phyloP scores from a whole-genome alignment of 257 asterid genomes.

The Capsicum pubescens region DNA sequence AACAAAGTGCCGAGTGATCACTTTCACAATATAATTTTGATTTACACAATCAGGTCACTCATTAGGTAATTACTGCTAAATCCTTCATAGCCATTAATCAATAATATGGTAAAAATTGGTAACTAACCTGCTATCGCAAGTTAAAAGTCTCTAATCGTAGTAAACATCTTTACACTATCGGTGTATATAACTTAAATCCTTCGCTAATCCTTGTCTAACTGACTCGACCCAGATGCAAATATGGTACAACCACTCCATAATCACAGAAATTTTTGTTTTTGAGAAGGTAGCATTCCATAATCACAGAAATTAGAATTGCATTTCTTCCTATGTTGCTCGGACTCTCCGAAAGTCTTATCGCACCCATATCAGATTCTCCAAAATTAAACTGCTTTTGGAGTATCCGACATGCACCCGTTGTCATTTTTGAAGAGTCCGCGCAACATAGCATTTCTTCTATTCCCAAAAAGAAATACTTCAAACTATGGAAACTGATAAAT shows the following conservation, averaged over 20 bases:
- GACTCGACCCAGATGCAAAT: neutral
- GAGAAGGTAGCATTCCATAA: too few relatives aligned
- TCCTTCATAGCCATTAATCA: neutral
- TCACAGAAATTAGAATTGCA: too few relatives aligned
- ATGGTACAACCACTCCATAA: neutral
- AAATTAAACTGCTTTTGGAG: too few relatives aligned
- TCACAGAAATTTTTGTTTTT: neutral
- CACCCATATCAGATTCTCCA: too few relatives aligned
- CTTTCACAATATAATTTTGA: neutral
- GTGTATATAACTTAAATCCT: neutral
- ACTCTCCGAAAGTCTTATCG: too few relatives aligned
- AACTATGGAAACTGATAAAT: neutral
- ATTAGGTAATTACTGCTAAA: neutral
- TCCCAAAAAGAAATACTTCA: conserved; percentile 24
- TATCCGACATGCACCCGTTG: too few relatives aligned
- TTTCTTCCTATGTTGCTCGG: too few relatives aligned
- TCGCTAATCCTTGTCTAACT: neutral
- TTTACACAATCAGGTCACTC: neutral
- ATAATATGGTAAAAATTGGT: neutral
- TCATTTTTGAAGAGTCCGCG: too few relatives aligned
- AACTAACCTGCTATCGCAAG: neutral
- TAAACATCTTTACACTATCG: neutral
- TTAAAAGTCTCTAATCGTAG: neutral
- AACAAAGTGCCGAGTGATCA: neutral
- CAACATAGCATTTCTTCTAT: neutral